Conservation (phyloP, 768 basidiomycete genomes). For the Lentinus brumalis region DNA sequence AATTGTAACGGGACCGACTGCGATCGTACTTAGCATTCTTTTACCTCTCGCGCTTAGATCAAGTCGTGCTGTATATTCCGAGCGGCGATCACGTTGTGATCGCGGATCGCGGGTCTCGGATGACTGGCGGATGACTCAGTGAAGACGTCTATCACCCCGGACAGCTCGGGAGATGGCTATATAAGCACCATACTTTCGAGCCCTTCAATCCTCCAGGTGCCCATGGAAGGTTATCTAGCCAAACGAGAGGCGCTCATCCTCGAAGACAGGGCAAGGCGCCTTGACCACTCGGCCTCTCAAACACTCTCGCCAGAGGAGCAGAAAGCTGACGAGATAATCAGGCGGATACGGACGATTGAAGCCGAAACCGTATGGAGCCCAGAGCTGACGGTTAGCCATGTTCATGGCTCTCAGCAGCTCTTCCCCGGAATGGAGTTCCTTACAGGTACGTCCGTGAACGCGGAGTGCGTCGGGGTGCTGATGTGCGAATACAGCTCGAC, state of each 20-base stretch:
- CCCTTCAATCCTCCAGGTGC: too few species aligned
- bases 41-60: too few species aligned
- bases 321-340: slow-evolving; percentile 61
- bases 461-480: neutral
- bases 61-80: too few species aligned
- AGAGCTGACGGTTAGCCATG: slow-evolving; percentile 51
- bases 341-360: slow-evolving; percentile 55
- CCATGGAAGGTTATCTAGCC: slow-evolving; percentile 18
- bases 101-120: too few species aligned
- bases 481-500: slow-evolving; percentile 4
- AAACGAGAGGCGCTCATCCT: slow-evolving; percentile 22
- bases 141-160: too few species aligned
- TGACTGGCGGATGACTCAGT: too few species aligned
- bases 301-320: slow-evolving; percentile 25
- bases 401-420: slow-evolving; percentile 49
- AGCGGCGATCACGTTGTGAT: too few species aligned
- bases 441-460: slow-evolving; percentile 46
- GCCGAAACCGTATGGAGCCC: too few species aligned
- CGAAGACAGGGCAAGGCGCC: slow-evolving; percentile 23
- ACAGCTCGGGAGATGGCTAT: too few species aligned
- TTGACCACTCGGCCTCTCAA: slow-evolving; percentile 13
- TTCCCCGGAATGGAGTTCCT: slow-evolving; percentile 82
- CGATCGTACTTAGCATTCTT: too few species aligned
- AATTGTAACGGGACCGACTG: too few species aligned
- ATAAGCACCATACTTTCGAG: too few species aligned